phyloP scores from a whole-genome alignment of 768 basidiomycete species.

The Mycena haematopus region DNA sequence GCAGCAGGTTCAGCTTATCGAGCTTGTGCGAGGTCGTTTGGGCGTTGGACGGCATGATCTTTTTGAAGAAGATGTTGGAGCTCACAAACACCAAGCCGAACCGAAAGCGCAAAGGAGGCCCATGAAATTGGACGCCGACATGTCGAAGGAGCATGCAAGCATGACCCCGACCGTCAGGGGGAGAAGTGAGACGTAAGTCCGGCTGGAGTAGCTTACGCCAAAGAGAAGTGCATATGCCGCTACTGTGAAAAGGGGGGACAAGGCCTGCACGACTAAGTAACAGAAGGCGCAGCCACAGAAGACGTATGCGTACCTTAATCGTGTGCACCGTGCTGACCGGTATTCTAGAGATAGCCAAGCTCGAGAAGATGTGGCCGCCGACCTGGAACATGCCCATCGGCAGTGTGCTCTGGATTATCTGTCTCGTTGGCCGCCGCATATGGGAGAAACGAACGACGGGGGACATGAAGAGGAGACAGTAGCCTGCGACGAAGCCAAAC shows the following conservation, averaged over 20 bases:
- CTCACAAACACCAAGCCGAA: constrained; percentile 97
- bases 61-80: constrained; percentile 99
- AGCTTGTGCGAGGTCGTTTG: constrained; percentile 70
- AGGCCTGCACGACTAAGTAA: constrained; percentile 60
- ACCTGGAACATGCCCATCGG: constrained; percentile 99
- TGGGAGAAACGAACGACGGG: constrained; percentile 71
- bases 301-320: constrained; percentile 78
- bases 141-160: constrained; percentile 94
- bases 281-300: not conserved
- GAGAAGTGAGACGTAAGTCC: constrained; percentile 92
- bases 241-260: constrained; percentile 97
- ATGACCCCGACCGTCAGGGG: constrained; percentile 96
- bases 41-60: constrained; percentile 82
- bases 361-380: constrained; percentile 96
- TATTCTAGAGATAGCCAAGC: constrained; percentile 95
- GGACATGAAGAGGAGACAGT: constrained; percentile 85
- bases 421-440: constrained; percentile 71
- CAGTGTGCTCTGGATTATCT: constrained; percentile 79
- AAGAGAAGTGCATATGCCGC: constrained; percentile 94
- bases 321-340: constrained; percentile 98
- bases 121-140: constrained; percentile 82
- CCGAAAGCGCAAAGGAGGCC: constrained; percentile 97
- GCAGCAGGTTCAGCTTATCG: constrained; percentile 95
- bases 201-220: constrained; percentile 88
- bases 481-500: constrained; percentile 91